phyloP scores from a whole-genome alignment of 257 asterid genomes.

The Thymus quinquecostatus region DNA sequence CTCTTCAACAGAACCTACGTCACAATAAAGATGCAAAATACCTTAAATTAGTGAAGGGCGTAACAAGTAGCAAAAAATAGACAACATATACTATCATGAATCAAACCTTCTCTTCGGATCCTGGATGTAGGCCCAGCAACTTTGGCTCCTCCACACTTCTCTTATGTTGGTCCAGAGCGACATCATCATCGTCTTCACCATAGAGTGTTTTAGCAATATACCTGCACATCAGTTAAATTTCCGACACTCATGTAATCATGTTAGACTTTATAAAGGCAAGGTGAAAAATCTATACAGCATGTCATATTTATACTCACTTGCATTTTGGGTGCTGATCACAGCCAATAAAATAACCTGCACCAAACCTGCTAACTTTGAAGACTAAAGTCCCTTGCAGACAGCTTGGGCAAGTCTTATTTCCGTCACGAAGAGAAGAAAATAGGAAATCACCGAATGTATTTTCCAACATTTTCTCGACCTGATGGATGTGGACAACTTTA shows the following conservation, averaged over 20 bases:
- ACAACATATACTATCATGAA: conserved; percentile 12
- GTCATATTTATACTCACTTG: conserved; percentile 64
- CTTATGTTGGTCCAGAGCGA: conserved; percentile 37
- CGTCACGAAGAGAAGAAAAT: conserved; percentile 69
- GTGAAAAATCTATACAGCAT: conserved; percentile 1
- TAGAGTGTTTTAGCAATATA: conserved; percentile 80
- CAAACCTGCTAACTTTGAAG: conserved; percentile 89
- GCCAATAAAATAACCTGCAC: conserved; percentile 90
- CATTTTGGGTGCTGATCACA: conserved; percentile 96
- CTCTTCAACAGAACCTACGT: conserved; percentile 72
- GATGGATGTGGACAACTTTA: conserved; percentile 64
- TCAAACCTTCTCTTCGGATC: conserved; percentile 73
- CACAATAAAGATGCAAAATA: conserved; percentile 25
- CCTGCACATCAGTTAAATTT: conserved; percentile 45
- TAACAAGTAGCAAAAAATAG: not conserved
- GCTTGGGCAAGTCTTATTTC: conserved; percentile 84
- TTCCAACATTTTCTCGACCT: conserved; percentile 97
- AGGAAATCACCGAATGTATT: conserved; percentile 72
- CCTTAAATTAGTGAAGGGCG: conserved; percentile 23
- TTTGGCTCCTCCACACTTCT: conserved; percentile 62
- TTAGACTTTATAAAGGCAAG: not conserved
- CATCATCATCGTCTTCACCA: conserved; percentile 73
- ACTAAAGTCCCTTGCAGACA: conserved; percentile 73
- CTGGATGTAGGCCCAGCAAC: conserved; percentile 76
- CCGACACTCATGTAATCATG: conserved; percentile 18